phyloP scores from a whole-genome alignment of 2,329 filamentous ascomycete species.

The Penicillium sp. region DNA sequence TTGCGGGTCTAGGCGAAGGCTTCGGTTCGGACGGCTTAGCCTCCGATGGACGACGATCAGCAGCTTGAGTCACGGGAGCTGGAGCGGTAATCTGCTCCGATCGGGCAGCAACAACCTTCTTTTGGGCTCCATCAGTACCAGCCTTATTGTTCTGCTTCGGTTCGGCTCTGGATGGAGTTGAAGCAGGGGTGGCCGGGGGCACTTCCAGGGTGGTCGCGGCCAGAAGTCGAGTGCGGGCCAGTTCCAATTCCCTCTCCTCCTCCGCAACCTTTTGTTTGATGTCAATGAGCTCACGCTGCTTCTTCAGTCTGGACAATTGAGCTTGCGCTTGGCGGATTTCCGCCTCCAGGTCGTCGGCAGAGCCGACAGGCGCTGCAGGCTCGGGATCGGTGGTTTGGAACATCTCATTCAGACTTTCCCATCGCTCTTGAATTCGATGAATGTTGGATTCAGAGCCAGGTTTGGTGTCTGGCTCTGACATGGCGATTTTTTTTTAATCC shows the following conservation, averaged over 20 bases:
- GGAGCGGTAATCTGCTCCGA: background rate
- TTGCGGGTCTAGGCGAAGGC: background rate
- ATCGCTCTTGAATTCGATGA: slow-evolving; percentile 1
- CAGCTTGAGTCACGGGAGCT: background rate
- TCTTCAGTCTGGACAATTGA: slow-evolving; percentile 5
- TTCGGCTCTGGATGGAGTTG: background rate
- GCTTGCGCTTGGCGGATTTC: slow-evolving; percentile 7
- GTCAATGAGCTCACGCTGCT: slow-evolving; percentile 8
- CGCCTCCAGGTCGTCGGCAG: slow-evolving; percentile 4
- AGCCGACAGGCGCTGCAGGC: background rate
- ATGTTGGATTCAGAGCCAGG: background rate
- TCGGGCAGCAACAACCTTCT: background rate
- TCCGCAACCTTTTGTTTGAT: slow-evolving; percentile 9
- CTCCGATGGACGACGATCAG: background rate
- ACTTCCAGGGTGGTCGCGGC: background rate
- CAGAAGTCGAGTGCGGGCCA: slow-evolving; percentile 2
- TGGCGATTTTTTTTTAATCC: slow-evolving; percentile 1
- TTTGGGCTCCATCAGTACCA: background rate
- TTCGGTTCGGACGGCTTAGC: background rate
- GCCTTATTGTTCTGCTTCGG: background rate
- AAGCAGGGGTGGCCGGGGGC: background rate
- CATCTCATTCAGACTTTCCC: slow-evolving; percentile 4
- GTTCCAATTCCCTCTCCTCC: slow-evolving; percentile 1
- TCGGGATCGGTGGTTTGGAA: background rate
- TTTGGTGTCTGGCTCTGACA: slow-evolving; percentile 1